These are phyloP conservation scores for Phytophthora tubulina DNA, from an alignment of 352 stramenopile species.

Conservation along the genomic window DNA sequence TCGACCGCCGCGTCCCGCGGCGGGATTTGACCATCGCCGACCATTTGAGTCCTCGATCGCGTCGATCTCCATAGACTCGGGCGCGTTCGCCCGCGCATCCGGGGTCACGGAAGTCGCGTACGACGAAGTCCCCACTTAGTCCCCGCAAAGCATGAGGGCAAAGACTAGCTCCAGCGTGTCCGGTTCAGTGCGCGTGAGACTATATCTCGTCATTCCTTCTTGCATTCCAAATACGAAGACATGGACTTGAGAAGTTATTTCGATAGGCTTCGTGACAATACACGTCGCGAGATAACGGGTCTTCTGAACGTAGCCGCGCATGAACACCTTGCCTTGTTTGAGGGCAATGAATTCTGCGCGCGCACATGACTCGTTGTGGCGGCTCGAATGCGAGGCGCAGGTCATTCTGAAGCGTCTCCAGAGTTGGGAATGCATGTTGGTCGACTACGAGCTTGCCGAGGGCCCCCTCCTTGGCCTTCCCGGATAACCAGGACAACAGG, in stretches of 20 bases:
- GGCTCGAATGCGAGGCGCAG: conserved; percentile 26
- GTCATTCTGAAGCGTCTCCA: conserved; percentile 17
- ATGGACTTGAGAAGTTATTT: no score
- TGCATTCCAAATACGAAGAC: no score
- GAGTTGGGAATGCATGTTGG: conserved; percentile 12
- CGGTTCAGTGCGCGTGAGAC: no score
- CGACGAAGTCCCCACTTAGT: conserved; percentile 7
- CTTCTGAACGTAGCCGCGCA: conserved; percentile 25
- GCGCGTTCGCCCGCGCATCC: neutral
- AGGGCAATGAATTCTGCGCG: conserved; percentile 1
- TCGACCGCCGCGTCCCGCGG: no score
- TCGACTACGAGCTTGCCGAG: conserved; percentile 23
- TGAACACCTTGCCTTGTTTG: neutral
- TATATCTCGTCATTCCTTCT: no score
- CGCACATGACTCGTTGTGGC: conserved; percentile 30
- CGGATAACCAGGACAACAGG: no score
- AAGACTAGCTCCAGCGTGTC: no score
- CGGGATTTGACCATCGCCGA: no score
- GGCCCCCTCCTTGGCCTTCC: conserved; percentile 27
- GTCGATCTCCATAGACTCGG: conserved; percentile 1
- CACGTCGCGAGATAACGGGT: conserved; percentile 8
- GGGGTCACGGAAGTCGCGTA: neutral
- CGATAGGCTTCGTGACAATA: neutral
- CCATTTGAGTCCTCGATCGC: neutral
- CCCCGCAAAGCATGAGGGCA: neutral